Conservation (phyloP, 1,139 yeast species). For the Yamadazyma kanchanaburiensis region DNA sequence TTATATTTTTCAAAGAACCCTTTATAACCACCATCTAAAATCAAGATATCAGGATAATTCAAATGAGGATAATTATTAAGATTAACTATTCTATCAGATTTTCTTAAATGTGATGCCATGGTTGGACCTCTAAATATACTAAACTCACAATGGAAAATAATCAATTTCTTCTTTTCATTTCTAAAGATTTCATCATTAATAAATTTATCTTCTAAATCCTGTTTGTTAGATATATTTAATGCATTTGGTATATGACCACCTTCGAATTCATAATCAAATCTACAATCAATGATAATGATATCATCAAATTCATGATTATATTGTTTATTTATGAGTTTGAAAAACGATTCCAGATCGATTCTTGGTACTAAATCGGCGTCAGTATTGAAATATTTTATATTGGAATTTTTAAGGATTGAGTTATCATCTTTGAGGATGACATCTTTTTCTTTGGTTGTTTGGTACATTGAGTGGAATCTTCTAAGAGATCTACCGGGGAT, state of each 20-base stretch:
- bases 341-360: conserved; percentile 63
- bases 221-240: conserved; percentile 68
- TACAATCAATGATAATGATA: conserved; percentile 71
- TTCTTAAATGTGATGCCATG: conserved; percentile 83
- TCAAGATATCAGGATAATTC: conserved; percentile 82
- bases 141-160: conserved; percentile 92
- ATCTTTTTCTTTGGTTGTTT: conserved; percentile 38
- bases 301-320: conserved; percentile 56
- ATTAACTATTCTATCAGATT: conserved; percentile 74
- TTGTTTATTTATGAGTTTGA: conserved; percentile 57
- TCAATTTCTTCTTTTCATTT: conserved; percentile 33
- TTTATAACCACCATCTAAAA: conserved; percentile 90
- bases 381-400: conserved; percentile 39
- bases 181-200: conserved; percentile 14
- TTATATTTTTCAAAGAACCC: conserved; percentile 59
- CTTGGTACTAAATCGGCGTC: conserved; percentile 72
- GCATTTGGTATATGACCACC: conserved; percentile 94
- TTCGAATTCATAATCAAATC: conserved; percentile 85
- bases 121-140: conserved; percentile 90
- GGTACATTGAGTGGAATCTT: conserved; percentile 67
- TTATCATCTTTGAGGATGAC: conserved; percentile 25
- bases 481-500: conserved; percentile 24
- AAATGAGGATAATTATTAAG: conserved; percentile 74
- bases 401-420: conserved; percentile 37
- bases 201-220: conserved; percentile 56